Evolutionary conservation across 305 asterid genomes (phyloP).

Genomic region (Plantago lanceolata): DNA sequence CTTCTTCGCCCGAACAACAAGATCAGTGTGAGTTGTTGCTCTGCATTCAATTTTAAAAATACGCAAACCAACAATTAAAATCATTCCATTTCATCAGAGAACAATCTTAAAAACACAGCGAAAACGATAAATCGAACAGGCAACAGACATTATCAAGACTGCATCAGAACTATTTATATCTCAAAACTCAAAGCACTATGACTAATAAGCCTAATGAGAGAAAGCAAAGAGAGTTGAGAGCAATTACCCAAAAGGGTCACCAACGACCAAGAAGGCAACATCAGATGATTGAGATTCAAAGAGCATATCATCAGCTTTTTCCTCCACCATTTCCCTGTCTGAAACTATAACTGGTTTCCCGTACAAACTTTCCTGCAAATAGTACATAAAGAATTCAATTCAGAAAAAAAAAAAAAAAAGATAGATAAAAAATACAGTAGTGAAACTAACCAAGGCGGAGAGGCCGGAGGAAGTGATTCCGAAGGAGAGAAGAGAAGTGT

Average conservation of each 20-base stretch:
- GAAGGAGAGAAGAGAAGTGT: constrained; percentile 89
- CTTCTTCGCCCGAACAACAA: constrained; percentile 83
- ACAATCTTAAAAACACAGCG: no score
- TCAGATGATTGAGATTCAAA: constrained; percentile 63
- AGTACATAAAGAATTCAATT: constrained; percentile 18
- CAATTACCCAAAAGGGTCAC: constrained; percentile 58
- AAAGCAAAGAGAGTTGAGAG: no score
- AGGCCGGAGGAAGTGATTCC: constrained; percentile 73
- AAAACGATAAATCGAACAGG: no score
- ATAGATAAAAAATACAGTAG: no score
- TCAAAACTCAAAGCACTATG: no score
- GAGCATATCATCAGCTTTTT: constrained; percentile 75
- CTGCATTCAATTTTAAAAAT: constrained; percentile 35
- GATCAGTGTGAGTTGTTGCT: constrained; percentile 91
- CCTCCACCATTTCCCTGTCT: constrained; percentile 86
- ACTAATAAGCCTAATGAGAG: no score
- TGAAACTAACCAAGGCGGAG: constrained; percentile 47
- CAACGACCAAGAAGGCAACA: constrained; percentile 90
- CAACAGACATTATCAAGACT: no score
- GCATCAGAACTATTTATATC: no score
- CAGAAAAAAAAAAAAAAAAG: not conserved
- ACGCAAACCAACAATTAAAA: no score
- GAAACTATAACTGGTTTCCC: constrained; percentile 66
- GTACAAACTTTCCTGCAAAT: constrained; percentile 63
- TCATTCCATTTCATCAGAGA: no score